Percentiles rank a stretch among this genome's conserved stretches.
phyloP scores from a whole-genome alignment of 805 yeast genomes.

The Kurtzmaniella cleridarum region DNA sequence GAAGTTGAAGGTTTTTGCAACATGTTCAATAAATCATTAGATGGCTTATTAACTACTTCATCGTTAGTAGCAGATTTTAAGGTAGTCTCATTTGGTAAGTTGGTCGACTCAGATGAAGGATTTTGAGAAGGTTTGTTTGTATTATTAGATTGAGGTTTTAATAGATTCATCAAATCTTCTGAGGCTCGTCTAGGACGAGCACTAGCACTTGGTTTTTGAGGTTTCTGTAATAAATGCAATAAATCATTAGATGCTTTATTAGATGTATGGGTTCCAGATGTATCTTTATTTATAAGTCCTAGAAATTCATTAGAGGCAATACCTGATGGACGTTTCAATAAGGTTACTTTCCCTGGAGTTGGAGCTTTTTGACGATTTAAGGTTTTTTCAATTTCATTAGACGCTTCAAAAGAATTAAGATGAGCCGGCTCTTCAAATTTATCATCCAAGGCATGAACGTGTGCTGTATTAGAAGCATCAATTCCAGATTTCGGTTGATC shows the following conservation, averaged over 20 bases:
- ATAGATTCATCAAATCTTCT: no score
- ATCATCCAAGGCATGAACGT: not conserved
- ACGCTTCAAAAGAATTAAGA: constrained; percentile 11
- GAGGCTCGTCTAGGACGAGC: no score
- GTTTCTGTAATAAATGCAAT: constrained; percentile 8
- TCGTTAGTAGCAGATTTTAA: not conserved
- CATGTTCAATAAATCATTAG: constrained; percentile 14
- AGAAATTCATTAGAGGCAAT: constrained; percentile 1
- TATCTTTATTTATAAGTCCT: not conserved
- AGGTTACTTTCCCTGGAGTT: constrained; percentile 18
- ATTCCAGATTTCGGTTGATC: not conserved
- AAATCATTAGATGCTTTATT: constrained; percentile 8
- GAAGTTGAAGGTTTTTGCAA: constrained; percentile 3
- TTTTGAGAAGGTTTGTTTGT: constrained; percentile 2
- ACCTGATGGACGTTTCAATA: constrained; percentile 20
- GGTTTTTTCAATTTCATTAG: constrained; percentile 22
- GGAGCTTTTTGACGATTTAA: constrained; percentile 5
- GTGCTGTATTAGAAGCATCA: no score
- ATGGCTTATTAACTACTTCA: constrained; percentile 4
- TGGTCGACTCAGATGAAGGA: constrained; percentile 13
- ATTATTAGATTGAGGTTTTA: not conserved
- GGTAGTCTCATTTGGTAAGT: constrained; percentile 10
- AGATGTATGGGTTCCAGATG: not conserved
- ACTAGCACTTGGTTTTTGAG: not conserved
- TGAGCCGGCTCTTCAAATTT: not conserved